Evolutionary conservation across 257 asterid genomes (phyloP).

Genomic region (Solanum infundibuliforme): DNA sequence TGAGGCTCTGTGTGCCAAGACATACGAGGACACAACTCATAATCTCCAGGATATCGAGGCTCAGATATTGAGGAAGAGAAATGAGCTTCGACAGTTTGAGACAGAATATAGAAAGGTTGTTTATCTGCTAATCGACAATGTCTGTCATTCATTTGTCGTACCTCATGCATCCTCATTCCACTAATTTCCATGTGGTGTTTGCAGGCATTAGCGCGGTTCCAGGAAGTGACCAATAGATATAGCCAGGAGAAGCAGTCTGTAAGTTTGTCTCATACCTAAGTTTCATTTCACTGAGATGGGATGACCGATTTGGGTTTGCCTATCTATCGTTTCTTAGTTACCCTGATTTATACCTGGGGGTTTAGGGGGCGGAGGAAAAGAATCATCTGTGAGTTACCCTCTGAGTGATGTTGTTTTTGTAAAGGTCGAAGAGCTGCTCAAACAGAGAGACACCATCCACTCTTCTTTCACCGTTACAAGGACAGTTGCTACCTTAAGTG

Average conservation of each 20-base stretch:
- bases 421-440: conserved; percentile 93
- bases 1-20: conserved; percentile 89
- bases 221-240: conserved; percentile 92
- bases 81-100: conserved; percentile 90
- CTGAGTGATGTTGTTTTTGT: neutral
- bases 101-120: conserved; percentile 91
- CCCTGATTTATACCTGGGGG: neutral
- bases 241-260: conserved; percentile 88
- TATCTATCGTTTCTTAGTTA: neutral
- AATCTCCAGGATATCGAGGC: conserved; percentile 83
- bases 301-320: neutral
- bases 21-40: conserved; percentile 82
- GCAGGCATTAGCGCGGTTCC: conserved; percentile 95
- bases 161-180: neutral
- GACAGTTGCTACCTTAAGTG: conserved; percentile 33
- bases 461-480: conserved; percentile 71
- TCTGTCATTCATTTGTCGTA: neutral
- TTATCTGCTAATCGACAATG: neutral
- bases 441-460: conserved; percentile 82
- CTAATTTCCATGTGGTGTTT: conserved; percentile 4
- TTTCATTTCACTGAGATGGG: neutral
- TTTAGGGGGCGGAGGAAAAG: neutral
- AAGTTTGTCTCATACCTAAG: conserved; percentile 27
- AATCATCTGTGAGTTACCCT: neutral
- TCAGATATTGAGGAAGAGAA: conserved; percentile 91